Evolutionary conservation across 1,284 basidiomycete genomes (phyloP).

Genomic region (Melanopsichium pennsylvanicum): DNA sequence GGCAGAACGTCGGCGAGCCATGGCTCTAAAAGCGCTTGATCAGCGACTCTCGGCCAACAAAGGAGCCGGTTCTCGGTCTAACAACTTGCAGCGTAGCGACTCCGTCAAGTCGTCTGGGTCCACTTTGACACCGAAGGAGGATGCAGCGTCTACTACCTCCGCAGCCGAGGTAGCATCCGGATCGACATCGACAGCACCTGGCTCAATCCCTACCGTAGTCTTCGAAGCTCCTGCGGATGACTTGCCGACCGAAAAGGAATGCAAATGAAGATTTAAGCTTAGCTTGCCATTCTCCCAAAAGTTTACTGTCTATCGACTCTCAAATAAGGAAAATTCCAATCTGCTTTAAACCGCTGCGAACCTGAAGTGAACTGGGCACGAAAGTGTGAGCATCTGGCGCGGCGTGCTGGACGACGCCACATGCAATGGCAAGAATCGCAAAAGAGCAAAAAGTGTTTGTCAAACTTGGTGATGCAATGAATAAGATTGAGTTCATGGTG

Average conservation of each 20-base stretch:
- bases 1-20: conserved; percentile 71
- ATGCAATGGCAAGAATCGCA: too few relatives aligned
- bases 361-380: too few relatives aligned
- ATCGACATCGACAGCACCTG: conserved; percentile 8
- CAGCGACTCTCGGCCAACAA: conserved; percentile 76
- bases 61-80: conserved; percentile 15
- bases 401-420: too few relatives aligned
- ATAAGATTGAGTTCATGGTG: not conserved
- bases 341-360: too few relatives aligned
- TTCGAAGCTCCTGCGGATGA: conserved; percentile 46
- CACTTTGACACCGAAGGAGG: conserved; percentile 6
- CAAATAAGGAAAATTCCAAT: too few relatives aligned
- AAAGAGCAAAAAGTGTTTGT: not conserved
- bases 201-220: conserved; percentile 33
- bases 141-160: not conserved
- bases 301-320: too few relatives aligned
- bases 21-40: conserved; percentile 94
- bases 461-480: conserved; percentile 1
- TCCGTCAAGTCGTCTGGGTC: conserved; percentile 25
- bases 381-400: too few relatives aligned
- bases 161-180: conserved; percentile 1
- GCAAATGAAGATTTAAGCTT: conserved; percentile 7
- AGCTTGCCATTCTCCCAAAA: too few relatives aligned
- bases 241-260: conserved; percentile 8
- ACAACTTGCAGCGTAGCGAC: conserved; percentile 22